Base-by-base conservation (phyloP, 176 grass and related monocot species). In the Saccharum spontaneum region DNA sequence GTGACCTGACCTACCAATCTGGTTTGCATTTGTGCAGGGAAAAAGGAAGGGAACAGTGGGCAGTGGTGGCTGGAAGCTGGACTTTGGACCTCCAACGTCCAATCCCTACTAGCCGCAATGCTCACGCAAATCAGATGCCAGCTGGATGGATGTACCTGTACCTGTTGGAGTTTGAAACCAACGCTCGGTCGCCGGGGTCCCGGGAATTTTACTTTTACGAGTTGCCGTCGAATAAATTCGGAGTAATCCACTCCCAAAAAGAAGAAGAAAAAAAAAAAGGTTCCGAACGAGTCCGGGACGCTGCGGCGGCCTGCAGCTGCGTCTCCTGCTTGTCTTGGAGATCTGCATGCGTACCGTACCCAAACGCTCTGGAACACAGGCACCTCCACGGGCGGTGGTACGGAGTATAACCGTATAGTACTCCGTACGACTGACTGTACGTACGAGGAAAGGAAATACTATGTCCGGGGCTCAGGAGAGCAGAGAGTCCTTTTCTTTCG, bases 261-360 rank as follows among this genome's bases (percentile, higher is more conserved):
- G 15, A 16, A 50, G 14, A 50, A 6, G 5, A 20, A 55, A 0
- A n/a, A 10, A 8, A 1, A 57, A 10, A 3, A 3, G 14, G 69
- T 71, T 71, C 39, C 39, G 8, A 44, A 14, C 38, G 69, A 72
- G 69, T 72, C 69, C 69, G 3, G 69, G n/a, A 72, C 69, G 69
- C 67, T 22, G 67, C 66, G 16, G 34, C 66, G 7, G 2, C 61
- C 50, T 18, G 50, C 17, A 54, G 16, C 50, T 54, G 17, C 50
- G 50, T 54, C 46, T 49, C 13, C 45, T 48, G 0, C 45, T 10
- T 48, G 45, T 10, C 2, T 7, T 16, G 50, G 6, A 8, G 4
- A 55, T 55, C 1, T 20, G 49, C 15, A 6, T 17, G 6, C 48
- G 48, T 49, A 49, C 46, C 14, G 49, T 52, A 52, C 49, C 1